A percentile compares a stretch with the other conserved stretches of the same genome.
These are phyloP conservation scores for Colletotrichum filicis DNA, from an alignment of 2,329 filamentous ascomycete genomes.

Conservation along the genomic window DNA sequence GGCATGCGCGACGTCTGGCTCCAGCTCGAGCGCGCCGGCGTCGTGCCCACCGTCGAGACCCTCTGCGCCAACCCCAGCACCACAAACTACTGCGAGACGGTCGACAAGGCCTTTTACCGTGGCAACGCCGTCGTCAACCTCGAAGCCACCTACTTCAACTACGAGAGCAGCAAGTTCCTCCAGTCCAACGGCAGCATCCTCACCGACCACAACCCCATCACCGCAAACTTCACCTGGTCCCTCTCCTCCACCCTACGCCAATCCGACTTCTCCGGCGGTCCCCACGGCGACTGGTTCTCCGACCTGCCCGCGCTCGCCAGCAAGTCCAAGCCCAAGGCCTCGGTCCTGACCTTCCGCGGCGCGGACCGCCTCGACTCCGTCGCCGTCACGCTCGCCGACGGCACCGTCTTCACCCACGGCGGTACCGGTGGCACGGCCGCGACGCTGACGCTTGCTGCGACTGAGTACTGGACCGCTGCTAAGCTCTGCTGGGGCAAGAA, in stretches of 20 bases:
- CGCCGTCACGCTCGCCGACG: slow-evolving; percentile 58
- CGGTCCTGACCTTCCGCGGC: slow-evolving; percentile 58
- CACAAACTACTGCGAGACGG: slow-evolving; percentile 68
- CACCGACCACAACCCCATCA: slow-evolving; percentile 73
- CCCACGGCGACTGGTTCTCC: slow-evolving; percentile 65
- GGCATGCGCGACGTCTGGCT: slow-evolving; percentile 70
- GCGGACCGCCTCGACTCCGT: slow-evolving; percentile 61
- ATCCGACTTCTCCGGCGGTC: slow-evolving; percentile 59
- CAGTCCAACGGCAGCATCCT: slow-evolving; percentile 66
- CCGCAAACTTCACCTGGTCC: slow-evolving; percentile 63
- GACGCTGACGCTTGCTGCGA: slow-evolving; percentile 54
- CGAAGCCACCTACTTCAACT: slow-evolving; percentile 61
- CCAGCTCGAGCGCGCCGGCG: slow-evolving; percentile 59
- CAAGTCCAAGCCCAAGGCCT: slow-evolving; percentile 45
- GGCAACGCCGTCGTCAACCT: slow-evolving; percentile 58
- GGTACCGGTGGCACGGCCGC: slow-evolving; percentile 59
- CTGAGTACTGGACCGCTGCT: slow-evolving; percentile 61
- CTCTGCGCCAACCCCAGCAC: slow-evolving; percentile 69
- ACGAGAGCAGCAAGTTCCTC: slow-evolving; percentile 67
- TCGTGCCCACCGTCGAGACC: slow-evolving; percentile 54
- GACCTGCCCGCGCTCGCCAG: slow-evolving; percentile 56
- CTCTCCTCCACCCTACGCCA: slow-evolving; percentile 51
- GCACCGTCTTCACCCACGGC: slow-evolving; percentile 61
- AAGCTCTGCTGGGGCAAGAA: slow-evolving; percentile 62
- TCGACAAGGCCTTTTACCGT: slow-evolving; percentile 75